Evolutionary conservation across 2,329 filamentous ascomycete genomes (phyloP), one percentile per base, ranked within the genome.

Genomic region (Aspergillus terreus): DNA sequence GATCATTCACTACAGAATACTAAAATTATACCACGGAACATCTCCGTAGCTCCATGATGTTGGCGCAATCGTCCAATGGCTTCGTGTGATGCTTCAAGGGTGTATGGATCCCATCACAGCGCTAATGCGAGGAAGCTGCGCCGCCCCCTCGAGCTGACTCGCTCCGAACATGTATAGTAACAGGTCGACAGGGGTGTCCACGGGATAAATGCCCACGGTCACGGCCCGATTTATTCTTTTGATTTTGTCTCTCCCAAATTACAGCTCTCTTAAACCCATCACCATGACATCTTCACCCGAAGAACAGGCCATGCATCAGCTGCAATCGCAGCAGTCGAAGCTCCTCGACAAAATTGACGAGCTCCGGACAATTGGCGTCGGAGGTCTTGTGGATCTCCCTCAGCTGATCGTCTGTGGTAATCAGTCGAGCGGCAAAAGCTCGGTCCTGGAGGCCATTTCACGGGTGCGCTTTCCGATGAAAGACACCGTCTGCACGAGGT

Each of bases 341-440:
- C 63, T 85, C 0, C 71, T 85, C 21, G 76, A 83, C 44, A 71
- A 76, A 0, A 78, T 82, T 23, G 78, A 83, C 57, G 69, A 72
- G 0, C 67, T 86, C 0, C 76, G 78, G 4, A 71, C 72, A 2
- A 71, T 76, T 10, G 80, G 82, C 1, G 70, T 78, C 2, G 75
- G 68, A 7, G 74, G 64, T 2, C 72, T 79, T 12, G 70, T 81
- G 21, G 67, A 77, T 35, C 67, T 81, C 0, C 80, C 81, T 1
- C 78, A 82, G 57, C 72, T 83, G 35, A 76, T 85, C 4, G 82
- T 85, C 4, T 80, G 80, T 25, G 82, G 84, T 4, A 78, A 83
- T 49, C 81, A 83, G 50, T 83, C 79, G 0, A 78, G 78, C 1
- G 83, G 83, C 2, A 87, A 87, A 61, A 83, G 78, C n/a, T 85